phyloP scores from a whole-genome alignment of 129 eudicot species.

The Flaveria brownii region DNA sequence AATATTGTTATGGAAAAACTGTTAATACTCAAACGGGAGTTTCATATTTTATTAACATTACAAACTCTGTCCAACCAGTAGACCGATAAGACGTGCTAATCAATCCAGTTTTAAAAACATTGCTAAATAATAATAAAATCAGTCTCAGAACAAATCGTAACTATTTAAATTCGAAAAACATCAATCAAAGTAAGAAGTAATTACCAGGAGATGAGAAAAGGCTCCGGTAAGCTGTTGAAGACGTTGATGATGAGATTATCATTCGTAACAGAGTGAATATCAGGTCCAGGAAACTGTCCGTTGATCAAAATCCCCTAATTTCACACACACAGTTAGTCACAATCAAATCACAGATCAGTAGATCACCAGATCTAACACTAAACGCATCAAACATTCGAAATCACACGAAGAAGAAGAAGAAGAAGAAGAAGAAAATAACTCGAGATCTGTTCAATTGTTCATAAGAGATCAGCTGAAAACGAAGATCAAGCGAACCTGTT shows the following conservation, averaged over 20 bases:
- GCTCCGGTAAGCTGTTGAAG: conserved; percentile 61
- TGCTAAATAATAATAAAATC: too few species aligned
- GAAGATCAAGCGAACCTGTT: conserved; percentile 45
- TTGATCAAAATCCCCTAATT: conserved; percentile 78
- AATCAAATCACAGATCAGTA: background rate
- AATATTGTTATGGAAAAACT: too few species aligned
- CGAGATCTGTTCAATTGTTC: background rate
- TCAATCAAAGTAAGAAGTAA: background rate
- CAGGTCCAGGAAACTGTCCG: conserved; percentile 91
- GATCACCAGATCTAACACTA: background rate
- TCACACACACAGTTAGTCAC: background rate
- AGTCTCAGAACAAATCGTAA: background rate
- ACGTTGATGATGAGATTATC: conserved; percentile 84
- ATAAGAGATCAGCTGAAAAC: background rate
- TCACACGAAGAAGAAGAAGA: background rate
- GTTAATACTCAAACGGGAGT: too few species aligned
- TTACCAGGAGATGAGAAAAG: conserved; percentile 78
- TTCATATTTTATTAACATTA: too few species aligned
- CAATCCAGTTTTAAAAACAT: too few species aligned
- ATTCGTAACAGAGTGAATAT: conserved; percentile 60
- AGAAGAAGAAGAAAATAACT: background rate
- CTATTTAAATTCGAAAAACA: background rate
- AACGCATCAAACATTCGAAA: background rate
- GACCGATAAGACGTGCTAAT: too few species aligned
- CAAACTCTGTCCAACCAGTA: too few species aligned